Evolutionary conservation across 805 yeast species (phyloP).

Genomic region (Wickerhamiella occidentalis): DNA sequence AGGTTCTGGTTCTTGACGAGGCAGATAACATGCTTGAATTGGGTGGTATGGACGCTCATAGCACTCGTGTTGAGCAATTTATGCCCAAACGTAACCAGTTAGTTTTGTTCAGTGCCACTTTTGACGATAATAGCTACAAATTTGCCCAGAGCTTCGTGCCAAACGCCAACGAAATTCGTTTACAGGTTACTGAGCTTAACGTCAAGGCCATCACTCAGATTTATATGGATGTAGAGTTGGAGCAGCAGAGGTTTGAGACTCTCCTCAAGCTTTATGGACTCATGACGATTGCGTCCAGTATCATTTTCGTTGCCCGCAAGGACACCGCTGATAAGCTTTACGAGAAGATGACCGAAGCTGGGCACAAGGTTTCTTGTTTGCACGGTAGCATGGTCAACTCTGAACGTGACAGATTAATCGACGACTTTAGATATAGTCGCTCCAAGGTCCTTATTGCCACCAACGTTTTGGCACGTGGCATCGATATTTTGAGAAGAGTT

Average conservation of each 20-base stretch:
- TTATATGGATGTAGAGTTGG: conserved; percentile 86
- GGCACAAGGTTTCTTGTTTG: conserved; percentile 78
- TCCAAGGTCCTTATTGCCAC: conserved; percentile 92
- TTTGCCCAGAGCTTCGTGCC: conserved; percentile 85
- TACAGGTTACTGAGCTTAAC: conserved; percentile 87
- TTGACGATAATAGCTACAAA: conserved; percentile 69
- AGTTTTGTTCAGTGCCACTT: conserved; percentile 88
- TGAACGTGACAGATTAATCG: conserved; percentile 83
- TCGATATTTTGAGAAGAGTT: no score
- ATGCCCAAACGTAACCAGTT: conserved; percentile 62
- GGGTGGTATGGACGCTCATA: conserved; percentile 82
- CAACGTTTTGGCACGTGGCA: conserved; percentile 93
- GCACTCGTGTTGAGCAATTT: conserved; percentile 62
- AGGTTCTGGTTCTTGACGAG: conserved; percentile 87
- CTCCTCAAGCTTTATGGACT: conserved; percentile 78
- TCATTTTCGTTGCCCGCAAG: conserved; percentile 72
- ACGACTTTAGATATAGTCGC: conserved; percentile 86
- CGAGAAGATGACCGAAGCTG: conserved; percentile 60
- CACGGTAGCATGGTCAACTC: conserved; percentile 63
- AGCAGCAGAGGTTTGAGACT: conserved; percentile 65
- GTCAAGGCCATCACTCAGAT: conserved; percentile 92
- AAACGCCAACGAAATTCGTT: conserved; percentile 75
- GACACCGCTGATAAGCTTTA: conserved; percentile 72
- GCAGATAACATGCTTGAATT: conserved; percentile 95
- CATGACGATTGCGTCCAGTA: conserved; percentile 90